Base-by-base conservation (phyloP, 2,329 filamentous ascomycete genomes). In the Colletotrichum salicis region DNA sequence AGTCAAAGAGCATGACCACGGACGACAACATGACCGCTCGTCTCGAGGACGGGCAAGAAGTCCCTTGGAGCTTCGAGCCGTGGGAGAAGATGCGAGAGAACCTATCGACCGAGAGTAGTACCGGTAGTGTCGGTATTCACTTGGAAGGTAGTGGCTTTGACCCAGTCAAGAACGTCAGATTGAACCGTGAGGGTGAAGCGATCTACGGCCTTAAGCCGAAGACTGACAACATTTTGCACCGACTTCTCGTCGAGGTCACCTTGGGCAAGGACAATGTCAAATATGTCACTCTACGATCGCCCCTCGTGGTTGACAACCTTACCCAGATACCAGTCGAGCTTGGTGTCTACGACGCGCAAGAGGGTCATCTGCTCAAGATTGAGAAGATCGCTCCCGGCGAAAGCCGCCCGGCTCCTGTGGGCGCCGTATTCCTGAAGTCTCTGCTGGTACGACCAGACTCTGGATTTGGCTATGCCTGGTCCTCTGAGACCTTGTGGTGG, bases 401-500 rank as follows among this genome's bases (percentile, higher is more conserved):
- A 79, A 92, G 92, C 64, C 90, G 95, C 22, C 96, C 96, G 10
- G 94, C 95, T 12, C 96, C 96, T 0, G 95, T 99, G 7, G 97
- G 96, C 15, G 95, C 96, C 1, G 95, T 93, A 0, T 98, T 92
- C 79, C 89, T 97, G 83, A 97, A 98, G 83, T 94, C 92, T 1
- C 86, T 97, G 8, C 88, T 99, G 10, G 86, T 99, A 55, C 91
- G 96, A 41, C 96, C 96, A 1, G 96, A 98, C 79, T 94, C 96
- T 77, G 96, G 96, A 4, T 99, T 99, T 78, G 96, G 96, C 1
- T 99, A 98, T 79, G 91, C 93, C 70, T 99, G 96, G 96, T 97
- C 95, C 4, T 92, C 91, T 59, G 95, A 98, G 78, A 90, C 91
- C 52, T 83, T 99, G 11, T 96, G 94, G 87, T 99, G 96, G 96